Percentiles rank a stretch among this genome's conserved stretches.
Conservation (phyloP, 2,329 filamentous ascomycete genomes). For the Chrysoporthe puriensis region DNA sequence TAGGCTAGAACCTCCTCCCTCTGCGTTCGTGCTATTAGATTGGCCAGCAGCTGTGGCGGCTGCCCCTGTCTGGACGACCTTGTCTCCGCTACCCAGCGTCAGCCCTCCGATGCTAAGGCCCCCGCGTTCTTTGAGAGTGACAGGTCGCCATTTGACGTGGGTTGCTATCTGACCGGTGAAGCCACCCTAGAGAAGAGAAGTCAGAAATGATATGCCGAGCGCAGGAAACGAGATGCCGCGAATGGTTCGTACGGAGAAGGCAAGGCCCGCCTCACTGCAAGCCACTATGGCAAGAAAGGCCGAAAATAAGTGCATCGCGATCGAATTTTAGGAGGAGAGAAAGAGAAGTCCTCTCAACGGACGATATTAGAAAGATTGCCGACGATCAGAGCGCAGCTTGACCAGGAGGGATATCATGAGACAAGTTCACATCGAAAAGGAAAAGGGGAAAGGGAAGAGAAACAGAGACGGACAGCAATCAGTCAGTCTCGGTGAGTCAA, state of each 20-base stretch:
- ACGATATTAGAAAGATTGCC: slow-evolving; percentile 2
- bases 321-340: neutral
- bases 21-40: neutral
- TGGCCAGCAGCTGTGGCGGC: slow-evolving; percentile 13
- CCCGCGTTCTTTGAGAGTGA: slow-evolving; percentile 15
- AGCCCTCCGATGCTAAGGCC: slow-evolving; percentile 22
- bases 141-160: slow-evolving; percentile 4
- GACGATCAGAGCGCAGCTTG: neutral
- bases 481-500: no score
- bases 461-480: neutral
- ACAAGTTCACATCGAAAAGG: neutral
- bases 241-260: slow-evolving; percentile 22
- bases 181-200: slow-evolving; percentile 20
- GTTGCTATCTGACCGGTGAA: slow-evolving; percentile 17
- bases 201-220: neutral
- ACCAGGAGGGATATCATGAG: neutral
- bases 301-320: slow-evolving; percentile 17
- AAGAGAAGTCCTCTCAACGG: slow-evolving; percentile 15
- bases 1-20: slow-evolving; percentile 9
- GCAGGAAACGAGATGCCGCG: no score
- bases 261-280: slow-evolving; percentile 23
- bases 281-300: slow-evolving; percentile 20
- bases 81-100: slow-evolving; percentile 22
- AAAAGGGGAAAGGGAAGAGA: neutral
- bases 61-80: neutral